Conservation (phyloP, 169 alveolate species). For the Plasmodium gonderi region DNA sequence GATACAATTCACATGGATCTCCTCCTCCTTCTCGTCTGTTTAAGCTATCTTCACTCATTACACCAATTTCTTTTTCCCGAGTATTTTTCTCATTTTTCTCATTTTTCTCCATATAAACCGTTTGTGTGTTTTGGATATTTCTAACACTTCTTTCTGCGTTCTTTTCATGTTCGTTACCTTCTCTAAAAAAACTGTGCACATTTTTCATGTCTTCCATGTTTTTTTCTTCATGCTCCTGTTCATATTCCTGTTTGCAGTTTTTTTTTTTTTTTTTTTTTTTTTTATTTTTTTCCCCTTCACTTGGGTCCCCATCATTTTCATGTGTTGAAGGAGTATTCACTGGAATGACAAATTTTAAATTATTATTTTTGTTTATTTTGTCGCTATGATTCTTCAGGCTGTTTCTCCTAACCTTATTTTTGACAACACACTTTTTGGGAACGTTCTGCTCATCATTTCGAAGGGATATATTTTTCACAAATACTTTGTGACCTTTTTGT, state of each 20-base stretch:
- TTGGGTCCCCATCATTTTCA: neutral
- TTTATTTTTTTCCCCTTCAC: neutral
- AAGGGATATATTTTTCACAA: neutral
- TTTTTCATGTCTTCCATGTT: too few species aligned
- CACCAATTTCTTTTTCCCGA: too few species aligned
- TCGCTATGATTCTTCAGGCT: neutral
- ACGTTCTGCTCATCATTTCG: neutral
- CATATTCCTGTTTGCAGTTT: neutral
- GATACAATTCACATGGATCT: too few species aligned
- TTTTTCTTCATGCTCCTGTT: neutral
- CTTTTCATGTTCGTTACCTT: too few species aligned
- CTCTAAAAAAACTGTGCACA: too few species aligned
- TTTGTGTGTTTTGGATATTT: too few species aligned
- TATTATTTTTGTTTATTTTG: neutral
- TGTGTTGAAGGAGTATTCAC: neutral
- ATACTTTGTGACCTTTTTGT: neutral
- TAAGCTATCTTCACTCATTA: too few species aligned
- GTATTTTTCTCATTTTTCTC: too few species aligned
- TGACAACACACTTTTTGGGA: neutral
- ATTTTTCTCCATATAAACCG: too few species aligned
- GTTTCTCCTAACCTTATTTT: neutral
- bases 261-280: neutral
- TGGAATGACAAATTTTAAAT: neutral
- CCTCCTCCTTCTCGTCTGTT: too few species aligned
- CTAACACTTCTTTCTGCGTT: too few species aligned